These are phyloP conservation scores for Durotheca rogersii DNA, from an alignment of 495 filamentous ascomycete species.

Conservation along the genomic window DNA sequence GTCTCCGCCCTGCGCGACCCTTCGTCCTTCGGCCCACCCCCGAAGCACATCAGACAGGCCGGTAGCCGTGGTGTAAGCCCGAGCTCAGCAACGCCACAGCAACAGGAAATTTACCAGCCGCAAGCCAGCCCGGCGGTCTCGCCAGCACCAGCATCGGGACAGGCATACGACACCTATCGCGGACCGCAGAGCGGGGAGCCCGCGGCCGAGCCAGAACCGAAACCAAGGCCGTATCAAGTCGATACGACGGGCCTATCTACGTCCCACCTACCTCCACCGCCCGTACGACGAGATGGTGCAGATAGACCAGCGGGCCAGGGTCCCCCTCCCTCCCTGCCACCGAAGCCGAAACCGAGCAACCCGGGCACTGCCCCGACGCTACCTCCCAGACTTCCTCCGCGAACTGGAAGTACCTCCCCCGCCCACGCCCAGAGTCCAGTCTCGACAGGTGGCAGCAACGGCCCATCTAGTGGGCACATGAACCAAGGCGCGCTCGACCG, in stretches of 20 bases:
- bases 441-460: slow-evolving; percentile 36
- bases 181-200: slow-evolving; percentile 42
- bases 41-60: slow-evolving; percentile 52
- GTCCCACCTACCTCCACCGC: slow-evolving; percentile 69
- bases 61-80: slow-evolving; percentile 42
- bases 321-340: slow-evolving; percentile 27
- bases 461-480: slow-evolving; percentile 42
- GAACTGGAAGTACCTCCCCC: slow-evolving; percentile 51
- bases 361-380: slow-evolving; percentile 80
- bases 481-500: slow-evolving; percentile 69
- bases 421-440: slow-evolving; percentile 46
- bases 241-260: slow-evolving; percentile 73
- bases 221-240: slow-evolving; percentile 66
- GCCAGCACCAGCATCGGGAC: slow-evolving; percentile 1
- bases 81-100: slow-evolving; percentile 59
- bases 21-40: slow-evolving; percentile 79
- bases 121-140: background rate
- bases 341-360: slow-evolving; percentile 53
- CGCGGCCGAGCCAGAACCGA: slow-evolving; percentile 59
- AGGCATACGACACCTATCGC: slow-evolving; percentile 20
- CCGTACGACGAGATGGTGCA: slow-evolving; percentile 55
- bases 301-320: slow-evolving; percentile 36
- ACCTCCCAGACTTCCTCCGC: slow-evolving; percentile 61
- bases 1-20: slow-evolving; percentile 82
- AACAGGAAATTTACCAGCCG: background rate